phyloP scores from a whole-genome alignment of 176 grass and related monocot genomes.

The Pontederia paniculata region DNA sequence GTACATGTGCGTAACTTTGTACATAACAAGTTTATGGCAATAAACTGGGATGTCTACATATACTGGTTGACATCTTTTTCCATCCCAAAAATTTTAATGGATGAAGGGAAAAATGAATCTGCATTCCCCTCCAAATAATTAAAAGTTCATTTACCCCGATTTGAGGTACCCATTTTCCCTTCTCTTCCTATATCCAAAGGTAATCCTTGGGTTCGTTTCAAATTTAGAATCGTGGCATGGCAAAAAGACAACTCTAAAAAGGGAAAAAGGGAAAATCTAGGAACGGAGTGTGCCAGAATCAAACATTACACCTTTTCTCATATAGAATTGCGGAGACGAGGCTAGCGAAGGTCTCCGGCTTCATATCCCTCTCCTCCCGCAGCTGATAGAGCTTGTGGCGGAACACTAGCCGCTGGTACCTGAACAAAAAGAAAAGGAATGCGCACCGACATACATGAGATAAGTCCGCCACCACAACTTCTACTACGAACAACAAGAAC shows the following conservation, averaged over 20 bases:
- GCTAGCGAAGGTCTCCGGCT: constrained; percentile 67
- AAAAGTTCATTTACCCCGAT: too few relatives aligned
- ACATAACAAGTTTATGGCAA: too few relatives aligned
- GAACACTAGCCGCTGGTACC: constrained; percentile 64
- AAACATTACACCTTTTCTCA: constrained; percentile 55
- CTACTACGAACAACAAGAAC: not conserved
- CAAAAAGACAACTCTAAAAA: not conserved
- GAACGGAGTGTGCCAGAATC: too few relatives aligned
- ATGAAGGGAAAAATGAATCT: too few relatives aligned
- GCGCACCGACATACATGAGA: not conserved
- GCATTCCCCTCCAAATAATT: too few relatives aligned
- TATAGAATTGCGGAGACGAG: constrained; percentile 76
- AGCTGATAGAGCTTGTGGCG: constrained; percentile 70
- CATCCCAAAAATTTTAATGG: too few relatives aligned
- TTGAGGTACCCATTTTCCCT: too few relatives aligned
- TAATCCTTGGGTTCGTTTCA: too few relatives aligned
- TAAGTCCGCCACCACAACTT: not conserved
- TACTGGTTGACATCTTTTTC: not conserved
- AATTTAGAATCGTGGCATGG: too few relatives aligned
- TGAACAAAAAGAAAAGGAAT: constrained; percentile 14
- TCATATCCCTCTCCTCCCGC: constrained; percentile 89
- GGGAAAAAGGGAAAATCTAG: not conserved
- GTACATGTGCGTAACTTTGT: too few relatives aligned
- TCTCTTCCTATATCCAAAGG: too few relatives aligned
- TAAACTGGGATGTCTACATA: too few relatives aligned